phyloP scores from a whole-genome alignment of 1,139 yeast species.

The Waltiozyma sp. region DNA sequence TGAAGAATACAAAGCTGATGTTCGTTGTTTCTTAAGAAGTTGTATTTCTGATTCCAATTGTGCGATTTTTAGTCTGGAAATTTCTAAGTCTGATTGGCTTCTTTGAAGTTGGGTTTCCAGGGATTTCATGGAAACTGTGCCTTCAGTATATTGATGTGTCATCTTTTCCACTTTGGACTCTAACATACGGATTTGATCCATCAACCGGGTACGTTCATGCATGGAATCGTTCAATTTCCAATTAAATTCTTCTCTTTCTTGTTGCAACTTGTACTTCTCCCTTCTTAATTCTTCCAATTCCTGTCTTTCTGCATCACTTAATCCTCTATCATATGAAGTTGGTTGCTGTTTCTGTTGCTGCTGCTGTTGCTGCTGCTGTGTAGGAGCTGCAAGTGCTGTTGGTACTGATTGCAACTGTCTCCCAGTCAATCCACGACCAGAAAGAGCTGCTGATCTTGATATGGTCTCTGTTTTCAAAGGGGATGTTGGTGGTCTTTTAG shows the following conservation, averaged over 20 bases:
- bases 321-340: slow-evolving; percentile 1
- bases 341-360: not conserved
- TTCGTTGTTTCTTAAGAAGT: slow-evolving; percentile 25
- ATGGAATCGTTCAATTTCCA: slow-evolving; percentile 31
- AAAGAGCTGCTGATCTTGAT: slow-evolving; percentile 18
- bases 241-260: slow-evolving; percentile 31
- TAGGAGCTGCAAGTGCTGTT: not conserved
- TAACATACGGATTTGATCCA: slow-evolving; percentile 30
- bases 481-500: slow-evolving; percentile 57
- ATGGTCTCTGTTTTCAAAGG: slow-evolving; percentile 38
- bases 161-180: slow-evolving; percentile 27
- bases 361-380: not conserved
- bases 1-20: slow-evolving; percentile 4
- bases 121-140: slow-evolving; percentile 43
- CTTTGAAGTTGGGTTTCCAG: slow-evolving; percentile 57
- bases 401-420: slow-evolving; percentile 19
- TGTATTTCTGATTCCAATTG: slow-evolving; percentile 45
- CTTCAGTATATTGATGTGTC: slow-evolving; percentile 38
- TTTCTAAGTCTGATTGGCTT: slow-evolving; percentile 49
- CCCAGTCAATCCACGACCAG: slow-evolving; percentile 21
- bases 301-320: slow-evolving; percentile 15
- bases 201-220: slow-evolving; percentile 30
- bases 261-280: slow-evolving; percentile 42
- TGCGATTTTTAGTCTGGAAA: slow-evolving; percentile 34
- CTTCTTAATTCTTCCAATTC: slow-evolving; percentile 42